phyloP scores from a whole-genome alignment of 1,284 basidiomycete genomes.

The Malassezia slooffiae region DNA sequence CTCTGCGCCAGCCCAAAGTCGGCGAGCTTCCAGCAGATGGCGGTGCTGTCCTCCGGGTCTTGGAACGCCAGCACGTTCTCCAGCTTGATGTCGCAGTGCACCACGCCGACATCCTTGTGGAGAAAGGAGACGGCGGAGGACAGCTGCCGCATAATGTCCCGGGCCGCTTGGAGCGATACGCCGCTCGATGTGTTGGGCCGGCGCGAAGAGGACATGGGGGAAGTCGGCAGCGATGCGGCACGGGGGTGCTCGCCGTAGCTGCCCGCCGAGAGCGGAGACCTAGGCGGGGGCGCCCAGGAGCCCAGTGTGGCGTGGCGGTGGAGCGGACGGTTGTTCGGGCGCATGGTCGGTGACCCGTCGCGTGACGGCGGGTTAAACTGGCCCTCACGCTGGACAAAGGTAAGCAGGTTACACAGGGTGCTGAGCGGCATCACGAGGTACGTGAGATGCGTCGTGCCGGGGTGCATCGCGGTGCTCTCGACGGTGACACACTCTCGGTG shows the following conservation, averaged over 20 bases:
- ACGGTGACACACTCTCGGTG: conserved; percentile 1
- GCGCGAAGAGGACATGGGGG: no score
- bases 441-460: background rate
- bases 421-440: conserved; percentile 9
- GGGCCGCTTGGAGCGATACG: background rate
- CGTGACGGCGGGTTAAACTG: no score
- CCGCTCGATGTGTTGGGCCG: no score
- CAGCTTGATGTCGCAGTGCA: conserved; percentile 53
- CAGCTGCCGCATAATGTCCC: conserved; percentile 7
- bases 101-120: conserved; percentile 33
- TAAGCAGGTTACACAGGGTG: conserved; percentile 1
- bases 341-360: no score
- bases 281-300: no score
- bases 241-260: no score
- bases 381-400: conserved; percentile 4
- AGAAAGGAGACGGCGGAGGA: conserved; percentile 3
- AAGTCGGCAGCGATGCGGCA: no score
- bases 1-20: conserved; percentile 52
- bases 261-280: no score
- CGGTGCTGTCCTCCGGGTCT: conserved; percentile 48
- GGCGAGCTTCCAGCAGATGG: conserved; percentile 47
- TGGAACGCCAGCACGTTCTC: conserved; percentile 55
- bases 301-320: no score
- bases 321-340: background rate
- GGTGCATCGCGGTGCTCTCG: background rate